These are phyloP conservation scores for Debaryomyces udenii DNA, from an alignment of 1,139 yeast species.

Conservation along the genomic window DNA sequence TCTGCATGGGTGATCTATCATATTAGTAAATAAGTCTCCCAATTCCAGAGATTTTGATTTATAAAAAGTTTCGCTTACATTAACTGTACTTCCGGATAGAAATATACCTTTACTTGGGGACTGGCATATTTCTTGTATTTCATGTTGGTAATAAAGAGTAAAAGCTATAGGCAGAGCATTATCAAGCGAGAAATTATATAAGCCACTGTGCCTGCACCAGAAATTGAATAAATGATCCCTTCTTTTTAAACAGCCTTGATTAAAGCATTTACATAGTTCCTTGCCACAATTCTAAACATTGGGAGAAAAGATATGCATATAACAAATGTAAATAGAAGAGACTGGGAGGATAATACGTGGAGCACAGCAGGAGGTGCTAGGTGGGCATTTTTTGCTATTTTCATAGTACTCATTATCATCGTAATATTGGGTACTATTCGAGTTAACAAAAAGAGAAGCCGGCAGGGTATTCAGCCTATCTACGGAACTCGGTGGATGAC, in stretches of 20 bases:
- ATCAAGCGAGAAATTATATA: background rate
- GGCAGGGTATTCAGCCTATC: slow-evolving; percentile 67
- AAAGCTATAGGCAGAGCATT: background rate
- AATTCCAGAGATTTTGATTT: background rate
- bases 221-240: slow-evolving; percentile 7
- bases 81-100: slow-evolving; percentile 9
- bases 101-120: slow-evolving; percentile 5
- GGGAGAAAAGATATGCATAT: background rate
- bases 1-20: slow-evolving; percentile 11
- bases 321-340: slow-evolving; percentile 10
- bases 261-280: background rate
- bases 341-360: slow-evolving; percentile 23
- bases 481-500: slow-evolving; percentile 90
- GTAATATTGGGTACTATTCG: slow-evolving; percentile 56
- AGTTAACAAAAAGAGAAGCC: slow-evolving; percentile 61
- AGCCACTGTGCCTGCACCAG: slow-evolving; percentile 7
- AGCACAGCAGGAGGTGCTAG: slow-evolving; percentile 42
- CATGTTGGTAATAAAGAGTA: background rate
- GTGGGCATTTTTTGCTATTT: slow-evolving; percentile 62
- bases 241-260: background rate
- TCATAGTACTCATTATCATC: slow-evolving; percentile 49
- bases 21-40: slow-evolving; percentile 7
- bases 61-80: slow-evolving; percentile 7
- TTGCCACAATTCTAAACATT: background rate
- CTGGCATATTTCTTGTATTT: slow-evolving; percentile 3